Conservation (phyloP, 345 rosid species). For the Gossypium anomalum region DNA sequence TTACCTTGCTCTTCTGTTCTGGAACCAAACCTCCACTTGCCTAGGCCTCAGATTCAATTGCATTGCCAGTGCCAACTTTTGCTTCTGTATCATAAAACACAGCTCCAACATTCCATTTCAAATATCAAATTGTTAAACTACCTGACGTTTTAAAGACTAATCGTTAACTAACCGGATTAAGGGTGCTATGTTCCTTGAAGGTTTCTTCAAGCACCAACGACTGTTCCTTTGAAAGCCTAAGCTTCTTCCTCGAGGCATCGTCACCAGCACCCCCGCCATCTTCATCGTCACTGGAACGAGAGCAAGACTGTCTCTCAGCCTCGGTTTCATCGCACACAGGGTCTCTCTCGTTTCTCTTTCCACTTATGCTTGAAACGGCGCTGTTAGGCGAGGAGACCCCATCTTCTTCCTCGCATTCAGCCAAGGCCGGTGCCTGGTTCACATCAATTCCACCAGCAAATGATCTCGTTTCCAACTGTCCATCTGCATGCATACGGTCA, state of each 20-base stretch:
- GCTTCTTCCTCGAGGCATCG: conserved; percentile 77
- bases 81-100: conserved; percentile 45
- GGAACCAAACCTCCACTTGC: conserved; percentile 95
- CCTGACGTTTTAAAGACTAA: background rate
- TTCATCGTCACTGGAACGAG: conserved; percentile 66
- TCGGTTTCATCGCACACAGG: conserved; percentile 49
- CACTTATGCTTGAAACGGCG: conserved; percentile 71
- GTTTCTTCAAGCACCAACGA: conserved; percentile 77
- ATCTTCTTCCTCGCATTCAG: conserved; percentile 51
- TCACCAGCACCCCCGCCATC: conserved; percentile 52
- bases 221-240: conserved; percentile 76
- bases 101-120: background rate
- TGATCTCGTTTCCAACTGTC: conserved; percentile 41
- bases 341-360: conserved; percentile 70
- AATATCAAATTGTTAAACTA: background rate
- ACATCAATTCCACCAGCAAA: conserved; percentile 55
- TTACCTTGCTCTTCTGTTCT: conserved; percentile 89
- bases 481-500: conserved; percentile 31
- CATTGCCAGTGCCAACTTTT: conserved; percentile 67
- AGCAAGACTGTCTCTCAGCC: conserved; percentile 66
- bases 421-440: conserved; percentile 43
- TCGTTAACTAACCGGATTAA: conserved; percentile 67
- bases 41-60: conserved; percentile 74
- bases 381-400: conserved; percentile 80
- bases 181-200: conserved; percentile 79